Percentiles rank a stretch among this genome's conserved stretches.
These are phyloP conservation scores for Kregervanrija pseudodelftensis DNA, from an alignment of 805 yeast species.

Conservation along the genomic window DNA sequence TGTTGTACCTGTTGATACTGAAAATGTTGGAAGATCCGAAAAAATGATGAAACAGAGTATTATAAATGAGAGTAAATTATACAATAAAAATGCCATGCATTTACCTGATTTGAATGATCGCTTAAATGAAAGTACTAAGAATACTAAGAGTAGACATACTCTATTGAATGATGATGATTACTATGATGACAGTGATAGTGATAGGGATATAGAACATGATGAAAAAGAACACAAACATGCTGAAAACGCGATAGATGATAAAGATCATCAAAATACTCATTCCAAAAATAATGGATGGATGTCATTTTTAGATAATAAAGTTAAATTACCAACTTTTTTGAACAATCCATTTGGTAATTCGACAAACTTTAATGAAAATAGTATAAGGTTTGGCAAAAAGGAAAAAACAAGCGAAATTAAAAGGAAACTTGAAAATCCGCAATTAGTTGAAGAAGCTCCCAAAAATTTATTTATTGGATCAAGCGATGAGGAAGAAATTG, in stretches of 20 bases:
- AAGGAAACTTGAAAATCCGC: slow-evolving; percentile 16
- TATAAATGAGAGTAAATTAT: slow-evolving; percentile 3
- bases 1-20: slow-evolving; percentile 25
- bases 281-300: slow-evolving; percentile 1
- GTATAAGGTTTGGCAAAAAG: neutral
- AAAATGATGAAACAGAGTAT: slow-evolving; percentile 1
- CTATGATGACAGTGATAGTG: neutral
- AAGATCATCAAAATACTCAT: neutral
- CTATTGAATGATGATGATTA: neutral
- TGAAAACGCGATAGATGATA: neutral
- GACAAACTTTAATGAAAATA: neutral
- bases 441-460: slow-evolving; percentile 12
- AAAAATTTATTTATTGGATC: slow-evolving; percentile 22
- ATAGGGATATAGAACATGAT: neutral
- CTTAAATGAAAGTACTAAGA: neutral
- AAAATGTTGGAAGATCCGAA: slow-evolving; percentile 15
- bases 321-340: neutral
- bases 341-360: neutral
- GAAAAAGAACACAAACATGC: neutral
- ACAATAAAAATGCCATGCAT: slow-evolving; percentile 3
- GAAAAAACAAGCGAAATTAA: slow-evolving; percentile 8
- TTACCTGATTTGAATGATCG: neutral
- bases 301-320: slow-evolving; percentile 4
- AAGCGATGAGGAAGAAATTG: slow-evolving; percentile 21
- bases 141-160: neutral